These are phyloP conservation scores for Apiotrichum mycotoxinovorans DNA, from an alignment of 1,284 basidiomycete species.

Conservation along the genomic window DNA sequence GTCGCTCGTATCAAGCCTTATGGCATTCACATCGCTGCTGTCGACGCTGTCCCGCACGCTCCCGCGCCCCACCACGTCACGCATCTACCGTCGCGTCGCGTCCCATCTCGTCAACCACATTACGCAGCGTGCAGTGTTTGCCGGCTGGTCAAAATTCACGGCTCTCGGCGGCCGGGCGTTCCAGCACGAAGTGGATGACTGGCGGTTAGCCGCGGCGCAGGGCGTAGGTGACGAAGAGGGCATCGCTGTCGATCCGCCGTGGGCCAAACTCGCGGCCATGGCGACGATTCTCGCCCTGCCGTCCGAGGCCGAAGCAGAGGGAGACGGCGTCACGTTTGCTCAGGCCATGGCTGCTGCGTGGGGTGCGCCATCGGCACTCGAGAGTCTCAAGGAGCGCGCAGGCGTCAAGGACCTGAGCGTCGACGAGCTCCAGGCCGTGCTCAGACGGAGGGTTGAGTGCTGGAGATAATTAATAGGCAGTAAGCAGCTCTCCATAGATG, in stretches of 20 bases:
- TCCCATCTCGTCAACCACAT: conserved; percentile 68
- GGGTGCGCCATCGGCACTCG: conserved; percentile 69
- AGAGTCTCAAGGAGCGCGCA: conserved; percentile 58
- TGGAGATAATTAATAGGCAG: conserved; percentile 26
- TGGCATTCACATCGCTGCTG: conserved; percentile 69
- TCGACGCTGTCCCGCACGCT: conserved; percentile 61
- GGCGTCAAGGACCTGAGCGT: conserved; percentile 27
- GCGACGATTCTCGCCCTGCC: conserved; percentile 61
- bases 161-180: conserved; percentile 58
- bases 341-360: conserved; percentile 70
- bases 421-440: conserved; percentile 37
- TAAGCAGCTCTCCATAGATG: background rate
- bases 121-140: conserved; percentile 74
- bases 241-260: conserved; percentile 62
- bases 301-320: conserved; percentile 58
- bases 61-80: conserved; percentile 57
- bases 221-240: background rate
- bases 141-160: conserved; percentile 62
- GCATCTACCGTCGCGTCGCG: conserved; percentile 67
- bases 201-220: conserved; percentile 67
- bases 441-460: conserved; percentile 45
- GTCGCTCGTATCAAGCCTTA: conserved; percentile 65
- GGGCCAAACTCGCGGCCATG: conserved; percentile 66
- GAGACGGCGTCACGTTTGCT: conserved; percentile 65
- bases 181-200: conserved; percentile 67